A percentile compares a stretch with the other conserved stretches of the same genome.
Evolutionary conservation across 495 filamentous ascomycete genomes (phyloP).

Genomic region (Daldinia grandis): DNA sequence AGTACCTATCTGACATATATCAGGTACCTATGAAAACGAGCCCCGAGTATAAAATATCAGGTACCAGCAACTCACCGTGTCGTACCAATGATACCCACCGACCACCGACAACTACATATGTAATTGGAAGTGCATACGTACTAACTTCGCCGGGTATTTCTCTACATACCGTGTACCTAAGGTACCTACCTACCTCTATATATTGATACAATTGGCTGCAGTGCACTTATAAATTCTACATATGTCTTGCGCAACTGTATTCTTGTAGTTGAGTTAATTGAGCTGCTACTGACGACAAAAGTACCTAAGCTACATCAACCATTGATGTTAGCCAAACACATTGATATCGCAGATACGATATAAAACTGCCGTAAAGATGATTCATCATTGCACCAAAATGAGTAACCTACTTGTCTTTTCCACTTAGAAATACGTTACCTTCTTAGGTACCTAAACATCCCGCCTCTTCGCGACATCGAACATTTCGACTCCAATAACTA

Average conservation of each 20-base stretch:
- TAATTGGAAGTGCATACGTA: not conserved
- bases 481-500: not conserved
- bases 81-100: not conserved
- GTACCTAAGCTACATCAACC: not conserved
- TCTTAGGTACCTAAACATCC: not conserved
- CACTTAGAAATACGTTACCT: not conserved
- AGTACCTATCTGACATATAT: conserved; percentile 1
- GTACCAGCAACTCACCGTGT: not conserved
- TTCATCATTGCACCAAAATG: not conserved
- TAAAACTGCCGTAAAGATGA: not conserved
- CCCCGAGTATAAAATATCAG: not conserved
- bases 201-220: not conserved
- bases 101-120: not conserved
- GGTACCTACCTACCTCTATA: not conserved
- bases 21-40: not conserved
- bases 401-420: not conserved
- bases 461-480: not conserved
- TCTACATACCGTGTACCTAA: not conserved
- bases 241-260: not conserved
- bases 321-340: too few relatives aligned
- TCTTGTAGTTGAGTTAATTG: not conserved
- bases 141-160: too few relatives aligned
- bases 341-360: not conserved
- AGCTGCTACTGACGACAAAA: conserved; percentile 27
- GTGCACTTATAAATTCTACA: not conserved